phyloP scores from a whole-genome alignment of 1,139 yeast genomes.

The Protomyces pachydermus region DNA sequence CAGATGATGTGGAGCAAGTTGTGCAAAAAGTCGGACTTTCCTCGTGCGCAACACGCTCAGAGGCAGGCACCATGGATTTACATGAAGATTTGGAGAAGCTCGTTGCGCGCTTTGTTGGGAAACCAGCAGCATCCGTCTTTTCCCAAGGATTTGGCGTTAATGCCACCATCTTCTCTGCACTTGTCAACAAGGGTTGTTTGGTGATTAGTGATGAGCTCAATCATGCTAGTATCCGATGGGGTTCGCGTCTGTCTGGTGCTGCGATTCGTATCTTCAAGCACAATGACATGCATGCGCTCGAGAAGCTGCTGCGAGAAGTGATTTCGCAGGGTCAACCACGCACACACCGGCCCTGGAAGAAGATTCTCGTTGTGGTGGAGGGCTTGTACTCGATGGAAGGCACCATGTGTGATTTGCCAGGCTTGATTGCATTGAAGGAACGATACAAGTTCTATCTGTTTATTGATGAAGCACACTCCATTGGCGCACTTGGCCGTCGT shows the following conservation, averaged over 20 bases:
- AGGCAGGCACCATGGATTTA: conserved; percentile 71
- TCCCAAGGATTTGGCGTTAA: conserved; percentile 97
- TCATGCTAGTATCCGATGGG: conserved; percentile 93
- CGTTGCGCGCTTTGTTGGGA: conserved; percentile 82
- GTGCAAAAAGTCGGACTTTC: conserved; percentile 69
- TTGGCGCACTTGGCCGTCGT: conserved; percentile 91
- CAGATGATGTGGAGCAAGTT: conserved; percentile 65
- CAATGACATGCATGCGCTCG: conserved; percentile 71
- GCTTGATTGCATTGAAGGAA: conserved; percentile 64
- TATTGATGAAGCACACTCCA: conserved; percentile 96
- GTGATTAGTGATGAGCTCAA: conserved; percentile 91
- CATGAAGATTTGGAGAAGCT: conserved; percentile 69
- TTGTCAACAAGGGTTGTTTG: conserved; percentile 80
- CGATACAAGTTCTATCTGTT: conserved; percentile 85
- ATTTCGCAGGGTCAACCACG: conserved; percentile 96
- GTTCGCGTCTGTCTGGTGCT: conserved; percentile 89
- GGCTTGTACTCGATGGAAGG: conserved; percentile 99
- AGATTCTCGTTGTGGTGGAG: conserved; percentile 87
- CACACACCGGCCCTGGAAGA: conserved; percentile 95
- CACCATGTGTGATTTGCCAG: conserved; percentile 81
- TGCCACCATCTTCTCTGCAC: conserved; percentile 78
- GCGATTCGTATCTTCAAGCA: conserved; percentile 89
- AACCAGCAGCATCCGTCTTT: conserved; percentile 78
- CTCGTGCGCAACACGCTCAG: conserved; percentile 69
- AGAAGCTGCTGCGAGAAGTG: conserved; percentile 72